phyloP scores from a whole-genome alignment of 352 stramenopile genomes.

The Pelagophyceae sp. region DNA sequence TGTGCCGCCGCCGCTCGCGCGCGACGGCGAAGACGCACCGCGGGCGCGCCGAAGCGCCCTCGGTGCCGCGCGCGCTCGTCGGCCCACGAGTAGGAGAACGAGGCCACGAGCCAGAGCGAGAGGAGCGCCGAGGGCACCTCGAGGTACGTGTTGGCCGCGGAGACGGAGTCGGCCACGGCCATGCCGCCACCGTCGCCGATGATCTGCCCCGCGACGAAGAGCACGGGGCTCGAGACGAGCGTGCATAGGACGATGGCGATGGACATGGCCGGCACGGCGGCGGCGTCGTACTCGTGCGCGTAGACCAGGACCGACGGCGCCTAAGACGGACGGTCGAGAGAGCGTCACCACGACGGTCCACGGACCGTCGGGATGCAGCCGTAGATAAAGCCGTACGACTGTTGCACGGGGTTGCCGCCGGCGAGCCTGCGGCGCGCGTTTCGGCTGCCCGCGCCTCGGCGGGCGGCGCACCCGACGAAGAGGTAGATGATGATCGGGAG shows the following conservation, averaged over 20 bases:
- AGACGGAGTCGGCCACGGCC: background rate
- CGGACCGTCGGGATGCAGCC: constrained; percentile 13
- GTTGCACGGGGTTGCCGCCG: background rate
- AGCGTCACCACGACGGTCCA: no score
- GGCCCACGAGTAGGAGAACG: background rate
- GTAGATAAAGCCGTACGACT: constrained; percentile 2
- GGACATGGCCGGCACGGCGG: background rate
- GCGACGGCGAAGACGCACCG: no score
- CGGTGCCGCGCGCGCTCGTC: background rate
- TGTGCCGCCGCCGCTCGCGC: no score
- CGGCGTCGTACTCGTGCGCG: constrained; percentile 10
- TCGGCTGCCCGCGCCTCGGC: no score
- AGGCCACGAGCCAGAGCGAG: background rate
- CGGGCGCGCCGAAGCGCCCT: background rate
- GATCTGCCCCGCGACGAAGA: constrained; percentile 1
- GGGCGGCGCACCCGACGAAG: background rate
- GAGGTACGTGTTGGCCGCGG: background rate
- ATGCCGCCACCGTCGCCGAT: background rate
- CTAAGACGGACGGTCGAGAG: no score
- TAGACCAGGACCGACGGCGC: constrained; percentile 18
- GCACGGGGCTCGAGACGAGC: background rate
- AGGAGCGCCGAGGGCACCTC: background rate
- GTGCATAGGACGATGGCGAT: constrained; percentile 1
- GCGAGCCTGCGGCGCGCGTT: no score
- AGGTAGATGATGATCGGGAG: constrained; percentile 8